Evolutionary conservation across 129 eudicot genomes (phyloP), one percentile per base, ranked within the genome.

Genomic region (Erigeron canadensis): DNA sequence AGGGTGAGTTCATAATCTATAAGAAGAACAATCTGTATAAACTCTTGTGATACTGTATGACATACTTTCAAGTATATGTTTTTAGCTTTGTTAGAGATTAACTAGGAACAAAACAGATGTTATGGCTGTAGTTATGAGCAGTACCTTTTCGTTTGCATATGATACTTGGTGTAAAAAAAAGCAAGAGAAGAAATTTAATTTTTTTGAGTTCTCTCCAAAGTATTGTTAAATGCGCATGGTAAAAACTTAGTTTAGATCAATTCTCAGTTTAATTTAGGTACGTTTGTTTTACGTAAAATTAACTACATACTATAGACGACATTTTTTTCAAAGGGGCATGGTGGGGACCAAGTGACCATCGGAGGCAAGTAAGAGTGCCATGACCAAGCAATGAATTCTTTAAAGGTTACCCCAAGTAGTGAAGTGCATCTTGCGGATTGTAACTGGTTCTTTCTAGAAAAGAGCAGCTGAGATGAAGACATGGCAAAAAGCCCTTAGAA

Each of bases 1-100:
- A 92, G 80, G 81, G 86, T 37, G 98, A 92, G 71, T 86, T 92
- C 72, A 56, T 78, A n/a, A 75, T 92, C 74, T 89, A 21, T 71
- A 83, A 70, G 71, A 89, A 92, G 87, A 92, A 86, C 65, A 74
- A 81, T 60, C 5, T 86, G 45, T 88, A 88, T 68, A 86, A 53
- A 73, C 75, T 86, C 50, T 55, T 92, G 88, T 92, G 59, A 75
- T 47, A 42, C 46, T 28, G 19, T 11, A 54, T 67, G 59, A n/a
- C 22, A 22, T 56, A 41, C 47, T 55, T 28, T 18, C 34, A 47
- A 23, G 40, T 74, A 11, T 23, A 16, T 42, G 16, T 56, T 9
- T 44, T 16, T 10, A 46, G 7, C 10, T 54, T 53, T 22, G 10
- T n/a, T 50, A 65, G 56, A 8, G 39, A 13, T 22, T 17, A 16